Evolutionary conservation across 805 yeast species (phyloP).

Genomic region (Saturnispora gosingensis): DNA sequence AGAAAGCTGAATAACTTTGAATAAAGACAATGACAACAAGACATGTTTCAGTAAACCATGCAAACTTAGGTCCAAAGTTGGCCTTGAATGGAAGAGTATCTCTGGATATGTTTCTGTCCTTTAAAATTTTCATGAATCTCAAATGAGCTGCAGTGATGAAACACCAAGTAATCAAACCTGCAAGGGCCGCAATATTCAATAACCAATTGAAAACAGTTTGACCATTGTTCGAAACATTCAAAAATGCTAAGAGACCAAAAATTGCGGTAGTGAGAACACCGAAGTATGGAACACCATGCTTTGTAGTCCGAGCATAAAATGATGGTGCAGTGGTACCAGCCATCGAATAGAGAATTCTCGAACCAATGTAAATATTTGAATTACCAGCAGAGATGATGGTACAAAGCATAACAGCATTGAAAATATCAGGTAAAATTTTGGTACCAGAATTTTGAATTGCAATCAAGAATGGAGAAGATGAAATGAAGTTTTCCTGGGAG

Average conservation of each 20-base stretch:
- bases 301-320: slow-evolving; percentile 39
- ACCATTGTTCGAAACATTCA: slow-evolving; percentile 46
- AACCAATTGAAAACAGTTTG: slow-evolving; percentile 61
- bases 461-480: slow-evolving; percentile 64
- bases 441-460: slow-evolving; percentile 66
- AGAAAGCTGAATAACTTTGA: slow-evolving; percentile 64
- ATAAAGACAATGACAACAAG: slow-evolving; percentile 49
- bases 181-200: slow-evolving; percentile 64
- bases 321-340: slow-evolving; percentile 54
- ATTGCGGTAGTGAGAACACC: slow-evolving; percentile 49
- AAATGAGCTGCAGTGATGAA: slow-evolving; percentile 56
- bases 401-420: slow-evolving; percentile 59
- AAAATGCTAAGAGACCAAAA: slow-evolving; percentile 57
- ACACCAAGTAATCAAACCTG: slow-evolving; percentile 69
- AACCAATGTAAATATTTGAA: slow-evolving; percentile 64
- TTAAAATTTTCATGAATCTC: slow-evolving; percentile 60
- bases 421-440: slow-evolving; percentile 53
- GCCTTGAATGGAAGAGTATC: slow-evolving; percentile 69
- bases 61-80: slow-evolving; percentile 50
- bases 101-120: slow-evolving; percentile 53
- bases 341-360: slow-evolving; percentile 58
- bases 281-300: slow-evolving; percentile 51
- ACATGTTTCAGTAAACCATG: slow-evolving; percentile 50
- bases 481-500: slow-evolving; percentile 30
- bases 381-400: slow-evolving; percentile 75